Base-by-base conservation (phyloP, 1,284 basidiomycete genomes). In the Fomitiporia mediterranea region DNA sequence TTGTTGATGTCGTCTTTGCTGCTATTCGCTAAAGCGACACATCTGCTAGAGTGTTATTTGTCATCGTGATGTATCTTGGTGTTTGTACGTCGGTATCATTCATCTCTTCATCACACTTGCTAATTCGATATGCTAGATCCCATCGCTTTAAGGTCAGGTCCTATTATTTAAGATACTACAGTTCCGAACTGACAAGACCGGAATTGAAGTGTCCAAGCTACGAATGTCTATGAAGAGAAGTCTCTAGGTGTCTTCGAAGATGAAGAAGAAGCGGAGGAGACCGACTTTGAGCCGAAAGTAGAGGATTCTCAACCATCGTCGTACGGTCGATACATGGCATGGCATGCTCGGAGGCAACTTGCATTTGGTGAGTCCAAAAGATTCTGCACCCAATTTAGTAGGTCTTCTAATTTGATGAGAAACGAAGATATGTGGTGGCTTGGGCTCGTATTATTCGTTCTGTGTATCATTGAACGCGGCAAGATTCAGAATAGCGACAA, bases 181-280 rank as follows among this genome's bases (percentile, higher is more conserved):
- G 13, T 21, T 19, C 2, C 19, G 3, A 25, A 43, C 42, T 43
- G 11, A 43, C 30, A 1, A n/a, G n/a, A 3, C 2, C 27, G 8
- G 3, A 2, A 17, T 13, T 1, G 1, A 1, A 56, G 87, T 63
- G 91, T 99, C 8, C 89, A 95, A n/a, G 84, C 91, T n/a, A 98
- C 96, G 19, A 98, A 98, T 69, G 96, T 98, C 0, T 98, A 98
- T 69, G 96, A 99, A 68, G 94, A 98, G 65, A 83, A 82, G 58
- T 89, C 89, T 0, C 75, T 94, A 11, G 92, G 92, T 0, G 73
- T 95, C 34, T 94, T 84, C 65, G 55, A 56, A n/a, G 55, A 56
- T 15, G 53, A 55, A 11, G n/a, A n/a, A n/a, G 53, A 55, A 7
- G 71, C 74, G 13, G 73, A 80, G 5, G 72, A 78, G 0, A 72